Base-by-base conservation (phyloP, 2,329 filamentous ascomycete genomes). In the Zalaria sp. region DNA sequence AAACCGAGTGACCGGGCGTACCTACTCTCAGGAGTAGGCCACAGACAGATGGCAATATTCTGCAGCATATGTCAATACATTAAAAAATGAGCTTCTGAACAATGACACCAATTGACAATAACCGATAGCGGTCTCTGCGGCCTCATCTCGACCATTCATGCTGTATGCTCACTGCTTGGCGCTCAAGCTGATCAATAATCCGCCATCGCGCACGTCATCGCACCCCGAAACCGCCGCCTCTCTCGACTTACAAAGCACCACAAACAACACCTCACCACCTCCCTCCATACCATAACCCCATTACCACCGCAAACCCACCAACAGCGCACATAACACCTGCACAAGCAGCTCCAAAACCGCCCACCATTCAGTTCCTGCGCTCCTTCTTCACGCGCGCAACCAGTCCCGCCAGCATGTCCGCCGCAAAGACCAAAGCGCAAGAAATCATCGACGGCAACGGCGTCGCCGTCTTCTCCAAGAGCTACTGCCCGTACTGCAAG, bases 401-500 rank as follows among this genome's bases (percentile, higher is more conserved):
- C 51, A 70, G 63, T 47, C 71, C 81, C 53, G 71, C 75, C 66
- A 75, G 67, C 56, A 93, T 93, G 83, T 79, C 84, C 57, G 77
- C 82, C 60, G 83, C 85, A 57, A 85, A 83, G 67, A 72, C 75
- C 49, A 93, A 93, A 66, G 84, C 83, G 47, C 78, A 94, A 65
- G 64, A 71, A 57, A 79, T 95, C 67, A 94, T 96, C 63, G 77
- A 91, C 65, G 79, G 88, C 58, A 91, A 94, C 68, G 67, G 77
- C 55, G 87, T 94, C 63, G 80, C 81, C 85, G 71, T 42, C 79
- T 68, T 41, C 3, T 18, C 5, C 25, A 29, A 26, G 35, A 25
- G 32, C 32, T 18, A n/a, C 10, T 27, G 34, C 25, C 25, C 43
- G n/a, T 32, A 32, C 29, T 96, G 89, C 74, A 72, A 67, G 44